phyloP scores from a whole-genome alignment of 2,329 filamentous ascomycete species.

The Apiospora phragmitis region DNA sequence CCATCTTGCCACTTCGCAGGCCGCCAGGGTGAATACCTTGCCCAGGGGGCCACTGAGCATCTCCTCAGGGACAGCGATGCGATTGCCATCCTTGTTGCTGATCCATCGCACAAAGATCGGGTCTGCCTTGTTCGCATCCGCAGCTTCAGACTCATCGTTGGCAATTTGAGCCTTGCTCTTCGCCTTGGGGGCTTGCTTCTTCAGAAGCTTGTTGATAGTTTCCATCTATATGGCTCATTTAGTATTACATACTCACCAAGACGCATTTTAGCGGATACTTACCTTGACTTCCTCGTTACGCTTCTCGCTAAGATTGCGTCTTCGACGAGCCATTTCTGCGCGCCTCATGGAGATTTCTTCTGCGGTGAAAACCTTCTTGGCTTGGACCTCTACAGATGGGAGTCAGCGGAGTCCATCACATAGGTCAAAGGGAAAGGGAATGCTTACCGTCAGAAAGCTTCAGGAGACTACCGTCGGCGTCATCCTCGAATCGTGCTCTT shows the following conservation, averaged over 20 bases:
- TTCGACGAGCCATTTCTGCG: constrained; percentile 61
- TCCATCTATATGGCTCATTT: constrained; percentile 62
- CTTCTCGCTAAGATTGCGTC: constrained; percentile 64
- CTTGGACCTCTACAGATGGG: constrained; percentile 58
- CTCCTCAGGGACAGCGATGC: constrained; percentile 66
- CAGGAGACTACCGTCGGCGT: constrained; percentile 54
- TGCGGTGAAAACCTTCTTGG: constrained; percentile 61
- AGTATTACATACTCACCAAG: background rate
- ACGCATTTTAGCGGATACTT: constrained; percentile 19
- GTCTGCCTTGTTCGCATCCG: constrained; percentile 50
- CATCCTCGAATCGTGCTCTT: constrained; percentile 58
- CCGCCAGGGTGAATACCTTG: constrained; percentile 49
- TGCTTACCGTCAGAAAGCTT: constrained; percentile 61
- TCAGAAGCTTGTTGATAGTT: constrained; percentile 87
- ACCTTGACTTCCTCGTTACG: constrained; percentile 66
- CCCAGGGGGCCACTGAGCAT: constrained; percentile 66
- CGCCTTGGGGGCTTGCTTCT: constrained; percentile 80
- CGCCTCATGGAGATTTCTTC: constrained; percentile 63
- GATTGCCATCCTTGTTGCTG: constrained; percentile 64
- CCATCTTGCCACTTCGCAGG: constrained; percentile 47
- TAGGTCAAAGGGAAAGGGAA: no score
- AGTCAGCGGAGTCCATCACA: constrained; percentile 1
- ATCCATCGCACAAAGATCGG: constrained; percentile 70
- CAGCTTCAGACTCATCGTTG: constrained; percentile 47
- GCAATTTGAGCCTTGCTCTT: constrained; percentile 53